These are phyloP conservation scores for Exophiala dermatitidis DNA, from an alignment of 2,329 filamentous ascomycete species.

Conservation along the genomic window DNA sequence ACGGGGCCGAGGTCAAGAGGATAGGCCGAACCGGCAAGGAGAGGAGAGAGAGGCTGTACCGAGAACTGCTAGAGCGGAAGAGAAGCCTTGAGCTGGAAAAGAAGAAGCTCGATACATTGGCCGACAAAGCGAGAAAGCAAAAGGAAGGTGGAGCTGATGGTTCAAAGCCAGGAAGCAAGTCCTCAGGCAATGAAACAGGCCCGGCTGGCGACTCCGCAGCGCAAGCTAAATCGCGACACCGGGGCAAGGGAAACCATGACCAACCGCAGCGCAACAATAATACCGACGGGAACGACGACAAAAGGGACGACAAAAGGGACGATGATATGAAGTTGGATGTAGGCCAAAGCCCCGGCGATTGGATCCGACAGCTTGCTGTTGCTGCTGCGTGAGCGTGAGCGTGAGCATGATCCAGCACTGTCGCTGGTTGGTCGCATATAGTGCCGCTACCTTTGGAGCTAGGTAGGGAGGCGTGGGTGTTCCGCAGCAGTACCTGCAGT, in stretches of 20 bases:
- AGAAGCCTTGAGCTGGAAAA: constrained; percentile 20
- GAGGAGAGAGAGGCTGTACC: constrained; percentile 43
- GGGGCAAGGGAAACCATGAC: not conserved
- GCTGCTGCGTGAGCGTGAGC: constrained; percentile 3
- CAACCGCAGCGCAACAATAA: no score
- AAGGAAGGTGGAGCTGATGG: constrained; percentile 1
- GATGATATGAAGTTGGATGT: constrained; percentile 9
- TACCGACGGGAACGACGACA: not conserved
- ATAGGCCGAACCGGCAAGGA: constrained; percentile 43
- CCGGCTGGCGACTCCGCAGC: no score
- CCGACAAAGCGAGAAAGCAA: not conserved
- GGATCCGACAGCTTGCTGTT: constrained; percentile 17
- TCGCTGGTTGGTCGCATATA: no score
- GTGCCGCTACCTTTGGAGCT: no score
- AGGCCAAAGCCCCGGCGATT: constrained; percentile 20
- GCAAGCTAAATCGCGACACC: not conserved
- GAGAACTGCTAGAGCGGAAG: constrained; percentile 30
- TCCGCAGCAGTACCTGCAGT: no score
- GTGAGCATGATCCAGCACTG: not conserved
- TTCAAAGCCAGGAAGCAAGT: no score
- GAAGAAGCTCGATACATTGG: constrained; percentile 10
- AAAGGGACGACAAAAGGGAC: not conserved
- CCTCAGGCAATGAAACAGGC: no score
- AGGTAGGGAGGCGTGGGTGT: no score
- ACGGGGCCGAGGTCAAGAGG: constrained; percentile 45